Conservation (phyloP, 106 monocot species). For the Dioscorea dumetorum region DNA sequence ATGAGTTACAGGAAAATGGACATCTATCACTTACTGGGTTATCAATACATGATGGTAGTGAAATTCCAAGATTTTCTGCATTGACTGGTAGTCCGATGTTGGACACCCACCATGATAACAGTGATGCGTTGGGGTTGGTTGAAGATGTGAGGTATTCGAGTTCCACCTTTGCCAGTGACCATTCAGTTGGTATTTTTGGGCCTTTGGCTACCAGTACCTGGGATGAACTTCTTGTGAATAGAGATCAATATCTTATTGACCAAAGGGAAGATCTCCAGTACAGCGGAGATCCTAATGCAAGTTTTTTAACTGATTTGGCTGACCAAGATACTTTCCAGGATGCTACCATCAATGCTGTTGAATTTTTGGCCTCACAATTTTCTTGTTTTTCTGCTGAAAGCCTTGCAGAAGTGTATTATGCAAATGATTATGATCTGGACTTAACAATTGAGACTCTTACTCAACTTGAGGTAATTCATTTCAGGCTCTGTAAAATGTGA, state of each 20-base stretch:
- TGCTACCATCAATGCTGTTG: conserved; percentile 27
- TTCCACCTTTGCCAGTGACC: conserved; percentile 12
- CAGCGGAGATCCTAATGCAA: conserved; percentile 27
- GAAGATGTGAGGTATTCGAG: conserved; percentile 21
- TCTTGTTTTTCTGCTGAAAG: conserved; percentile 55
- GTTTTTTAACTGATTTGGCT: conserved; percentile 22
- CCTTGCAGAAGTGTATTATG: conserved; percentile 60
- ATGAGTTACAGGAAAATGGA: conserved; percentile 24
- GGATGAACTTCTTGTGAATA: conserved; percentile 40
- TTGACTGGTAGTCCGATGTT: conserved; percentile 11
- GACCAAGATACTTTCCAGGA: conserved; percentile 25
- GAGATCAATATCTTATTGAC: conserved; percentile 13
- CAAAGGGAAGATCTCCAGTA: conserved; percentile 22
- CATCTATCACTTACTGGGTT: conserved; percentile 43
- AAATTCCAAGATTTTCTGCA: conserved; percentile 27
- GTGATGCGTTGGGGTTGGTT: conserved; percentile 9
- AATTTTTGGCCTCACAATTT: conserved; percentile 54
- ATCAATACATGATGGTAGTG: conserved; percentile 47
- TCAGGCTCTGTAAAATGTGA: no score
- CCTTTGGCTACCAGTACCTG: conserved; percentile 19
- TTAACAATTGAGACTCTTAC: conserved; percentile 52
- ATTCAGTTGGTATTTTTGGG: conserved; percentile 15
- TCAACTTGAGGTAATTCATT: conserved; percentile 56
- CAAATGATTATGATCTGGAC: conserved; percentile 60
- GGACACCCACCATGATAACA: conserved; percentile 3